Percentiles rank a stretch among this genome's conserved stretches.
phyloP scores from a whole-genome alignment of 163 green algal genomes.

The Prototheca wickerhamii region DNA sequence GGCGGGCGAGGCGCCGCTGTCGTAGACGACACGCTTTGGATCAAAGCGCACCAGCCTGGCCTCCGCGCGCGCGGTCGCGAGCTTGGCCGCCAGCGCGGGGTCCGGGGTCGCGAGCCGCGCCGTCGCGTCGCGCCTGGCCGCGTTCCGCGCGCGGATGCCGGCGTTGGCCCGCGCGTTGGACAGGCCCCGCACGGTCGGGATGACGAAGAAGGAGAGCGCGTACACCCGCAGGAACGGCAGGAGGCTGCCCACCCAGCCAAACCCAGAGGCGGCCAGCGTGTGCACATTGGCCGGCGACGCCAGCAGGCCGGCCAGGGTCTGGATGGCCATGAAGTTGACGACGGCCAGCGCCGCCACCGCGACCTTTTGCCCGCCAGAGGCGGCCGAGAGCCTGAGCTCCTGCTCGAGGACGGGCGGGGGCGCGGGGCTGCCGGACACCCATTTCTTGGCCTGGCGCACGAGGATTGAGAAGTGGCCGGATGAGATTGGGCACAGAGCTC shows the following conservation, averaged over 20 bases:
- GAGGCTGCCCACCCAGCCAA: constrained; percentile 42
- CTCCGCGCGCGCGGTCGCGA: not conserved
- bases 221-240: constrained; percentile 62
- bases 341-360: constrained; percentile 25
- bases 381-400: constrained; percentile 48
- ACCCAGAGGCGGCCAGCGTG: constrained; percentile 37
- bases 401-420: constrained; percentile 31
- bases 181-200: constrained; percentile 50
- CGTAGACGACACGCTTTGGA: not conserved
- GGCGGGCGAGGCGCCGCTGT: not conserved
- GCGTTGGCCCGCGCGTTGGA: too few species aligned
- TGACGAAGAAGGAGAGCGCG: constrained; percentile 61
- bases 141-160: constrained; percentile 47
- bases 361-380: constrained; percentile 38
- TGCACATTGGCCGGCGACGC: constrained; percentile 21
- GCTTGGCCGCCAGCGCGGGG: constrained; percentile 9
- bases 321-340: constrained; percentile 59
- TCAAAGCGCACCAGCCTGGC: not conserved
- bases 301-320: constrained; percentile 37
- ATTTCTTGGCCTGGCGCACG: too few species aligned
- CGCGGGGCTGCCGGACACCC: not conserved
- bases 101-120: constrained; percentile 8
- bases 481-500: too few species aligned
- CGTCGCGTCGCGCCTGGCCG: constrained; percentile 26
- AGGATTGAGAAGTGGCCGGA: too few species aligned